A percentile compares a stretch with the other conserved stretches of the same genome.
These are phyloP conservation scores for Alternaria burnsii DNA, from an alignment of 2,329 filamentous ascomycete genomes.

Conservation along the genomic window DNA sequence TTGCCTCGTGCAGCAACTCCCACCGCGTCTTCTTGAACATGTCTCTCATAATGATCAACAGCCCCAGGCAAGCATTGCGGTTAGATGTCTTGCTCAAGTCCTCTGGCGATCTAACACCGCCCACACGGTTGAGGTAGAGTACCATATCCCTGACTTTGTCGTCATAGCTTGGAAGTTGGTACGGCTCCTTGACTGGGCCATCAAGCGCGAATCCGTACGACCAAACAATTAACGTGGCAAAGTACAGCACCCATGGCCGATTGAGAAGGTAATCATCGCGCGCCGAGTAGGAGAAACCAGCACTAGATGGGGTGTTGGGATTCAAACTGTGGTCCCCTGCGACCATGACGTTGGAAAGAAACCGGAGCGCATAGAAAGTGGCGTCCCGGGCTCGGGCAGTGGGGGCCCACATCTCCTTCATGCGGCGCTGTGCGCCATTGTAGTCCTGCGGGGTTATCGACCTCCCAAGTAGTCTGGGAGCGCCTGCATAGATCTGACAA, in stretches of 20 bases:
- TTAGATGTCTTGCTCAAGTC: slow-evolving; percentile 77
- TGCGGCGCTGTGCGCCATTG: slow-evolving; percentile 78
- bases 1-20: slow-evolving; percentile 91
- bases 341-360: slow-evolving; percentile 83
- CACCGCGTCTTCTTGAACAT: slow-evolving; percentile 85
- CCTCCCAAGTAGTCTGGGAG: slow-evolving; percentile 83
- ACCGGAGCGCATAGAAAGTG: slow-evolving; percentile 89
- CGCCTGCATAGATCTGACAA: slow-evolving; percentile 92
- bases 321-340: slow-evolving; percentile 60
- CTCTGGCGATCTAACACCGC: slow-evolving; percentile 75
- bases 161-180: slow-evolving; percentile 65
- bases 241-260: slow-evolving; percentile 94
- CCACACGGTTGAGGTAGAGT: slow-evolving; percentile 76
- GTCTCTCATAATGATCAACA: slow-evolving; percentile 82
- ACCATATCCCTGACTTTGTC: slow-evolving; percentile 82
- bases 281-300: slow-evolving; percentile 71
- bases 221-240: slow-evolving; percentile 92
- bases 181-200: slow-evolving; percentile 69
- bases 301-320: slow-evolving; percentile 36
- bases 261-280: slow-evolving; percentile 90
- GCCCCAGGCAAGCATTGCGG: slow-evolving; percentile 81
- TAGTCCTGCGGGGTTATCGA: slow-evolving; percentile 85
- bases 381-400: slow-evolving; percentile 89
- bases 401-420: slow-evolving; percentile 89
- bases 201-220: slow-evolving; percentile 92